These are phyloP conservation scores for Vitis vinifera DNA, from an alignment of 164 flowering plant genomes.

Conservation along the genomic window DNA sequence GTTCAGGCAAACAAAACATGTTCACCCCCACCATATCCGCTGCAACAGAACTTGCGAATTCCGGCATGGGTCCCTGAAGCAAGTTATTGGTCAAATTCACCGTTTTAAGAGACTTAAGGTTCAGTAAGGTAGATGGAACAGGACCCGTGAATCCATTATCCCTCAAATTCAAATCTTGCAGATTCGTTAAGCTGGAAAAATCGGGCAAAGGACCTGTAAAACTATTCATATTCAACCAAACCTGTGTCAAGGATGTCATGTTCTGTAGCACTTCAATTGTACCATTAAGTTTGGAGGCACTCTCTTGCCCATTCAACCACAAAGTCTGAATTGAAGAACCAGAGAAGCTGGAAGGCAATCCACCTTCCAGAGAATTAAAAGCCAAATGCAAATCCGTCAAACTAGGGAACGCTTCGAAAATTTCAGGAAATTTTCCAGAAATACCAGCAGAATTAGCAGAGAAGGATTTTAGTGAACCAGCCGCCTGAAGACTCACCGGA, in stretches of 20 bases:
- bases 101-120: slow-evolving; percentile 20
- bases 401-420: slow-evolving; percentile 34
- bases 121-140: slow-evolving; percentile 45
- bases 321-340: slow-evolving; percentile 34
- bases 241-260: slow-evolving; percentile 43
- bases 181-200: slow-evolving; percentile 23
- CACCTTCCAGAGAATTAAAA: slow-evolving; percentile 33
- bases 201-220: slow-evolving; percentile 71
- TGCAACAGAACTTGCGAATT: slow-evolving; percentile 23
- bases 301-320: slow-evolving; percentile 46
- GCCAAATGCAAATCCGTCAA: slow-evolving; percentile 33
- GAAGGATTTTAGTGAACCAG: slow-evolving; percentile 28
- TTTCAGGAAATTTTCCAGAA: slow-evolving; percentile 41
- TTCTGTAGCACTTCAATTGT: slow-evolving; percentile 38
- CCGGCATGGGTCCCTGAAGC: slow-evolving; percentile 57
- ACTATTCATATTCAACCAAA: slow-evolving; percentile 46
- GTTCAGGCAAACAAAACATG: slow-evolving; percentile 43
- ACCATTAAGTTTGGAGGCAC: slow-evolving; percentile 35
- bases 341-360: slow-evolving; percentile 32
- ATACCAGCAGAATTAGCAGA: slow-evolving; percentile 42
- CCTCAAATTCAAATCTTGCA: slow-evolving; percentile 42
- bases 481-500: slow-evolving; percentile 32
- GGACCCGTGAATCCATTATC: slow-evolving; percentile 58
- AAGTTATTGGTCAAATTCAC: slow-evolving; percentile 61
- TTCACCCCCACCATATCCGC: slow-evolving; percentile 43